Evolutionary conservation across 2,329 filamentous ascomycete species (phyloP).

Genomic region (Septoria petroselini): DNA sequence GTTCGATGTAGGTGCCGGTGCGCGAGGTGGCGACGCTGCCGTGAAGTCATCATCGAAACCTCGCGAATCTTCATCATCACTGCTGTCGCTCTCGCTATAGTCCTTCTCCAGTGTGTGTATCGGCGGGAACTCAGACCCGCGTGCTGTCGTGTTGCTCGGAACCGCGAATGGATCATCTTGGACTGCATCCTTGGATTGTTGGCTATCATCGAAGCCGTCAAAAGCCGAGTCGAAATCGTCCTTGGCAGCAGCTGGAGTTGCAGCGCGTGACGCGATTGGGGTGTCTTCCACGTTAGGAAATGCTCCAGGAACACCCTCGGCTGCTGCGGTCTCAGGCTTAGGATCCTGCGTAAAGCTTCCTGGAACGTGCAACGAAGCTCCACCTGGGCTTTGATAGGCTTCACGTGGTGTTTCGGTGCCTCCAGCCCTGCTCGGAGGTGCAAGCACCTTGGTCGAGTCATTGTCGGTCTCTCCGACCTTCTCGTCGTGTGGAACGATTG

Average conservation of each 20-base stretch:
- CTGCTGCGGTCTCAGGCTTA: constrained; percentile 19
- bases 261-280: constrained; percentile 47
- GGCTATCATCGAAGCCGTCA: constrained; percentile 61
- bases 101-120: constrained; percentile 82
- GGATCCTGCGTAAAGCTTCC: constrained; percentile 23
- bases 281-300: constrained; percentile 48
- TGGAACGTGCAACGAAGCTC: constrained; percentile 8
- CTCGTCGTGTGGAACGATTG: constrained; percentile 61
- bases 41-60: constrained; percentile 95
- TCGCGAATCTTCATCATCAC: constrained; percentile 53
- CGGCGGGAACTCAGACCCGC: constrained; percentile 73
- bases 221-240: constrained; percentile 85
- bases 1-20: constrained; percentile 11
- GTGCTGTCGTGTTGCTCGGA: constrained; percentile 32
- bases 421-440: constrained; percentile 36
- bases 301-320: constrained; percentile 47
- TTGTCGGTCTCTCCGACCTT: constrained; percentile 36
- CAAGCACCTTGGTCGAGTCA: constrained; percentile 55
- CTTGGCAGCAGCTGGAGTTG: constrained; percentile 39
- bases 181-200: constrained; percentile 29
- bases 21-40: constrained; percentile 50
- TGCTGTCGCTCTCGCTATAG: constrained; percentile 74
- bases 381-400: constrained; percentile 6
- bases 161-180: constrained; percentile 43
- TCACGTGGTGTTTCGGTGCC: constrained; percentile 31